Base-by-base conservation (phyloP, 352 stramenopile genomes). In the Peronospora destructor region DNA sequence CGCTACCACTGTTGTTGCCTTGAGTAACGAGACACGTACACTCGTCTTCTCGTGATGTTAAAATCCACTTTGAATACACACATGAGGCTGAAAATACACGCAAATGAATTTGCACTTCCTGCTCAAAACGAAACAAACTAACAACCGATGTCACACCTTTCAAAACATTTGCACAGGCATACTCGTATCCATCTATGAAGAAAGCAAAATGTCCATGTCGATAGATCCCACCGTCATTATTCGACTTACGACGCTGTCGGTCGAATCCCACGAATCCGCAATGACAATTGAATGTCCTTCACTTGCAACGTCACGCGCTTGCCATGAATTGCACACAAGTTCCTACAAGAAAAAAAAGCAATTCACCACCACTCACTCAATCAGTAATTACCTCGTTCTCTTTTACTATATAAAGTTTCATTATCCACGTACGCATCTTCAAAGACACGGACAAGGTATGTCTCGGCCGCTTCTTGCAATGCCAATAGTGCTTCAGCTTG, bases 301-400 rank as follows among this genome's bases (percentile, higher is more conserved):
- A 90, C 84, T 85, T 97, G 96, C 55, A 98, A 80, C 13, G 92
- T 98, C 30, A 98, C 91, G 57, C 94, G 87, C 68, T 97, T 98
- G 54, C 85, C 90, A 71, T 98, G 91, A 49, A 98, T 97, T 17
- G 91, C 85, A 67, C 92, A 98, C 52, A 98, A 76, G 76, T 98
- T 97, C 53, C 89, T 96, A 59, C 16, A 43, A 13, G 4, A 35
- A 28, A 33, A 19, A 0, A 49, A 10, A n/a, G n/a, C n/a, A 19
- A 52, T 16, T 49, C 26, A 53, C 28, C 53, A 28, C n/a, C 23
- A 37, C 35, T 41, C 14, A 49, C 29, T 16, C 35, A 34, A 12
- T 21, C 17, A 13, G n/a, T n/a, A n/a, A n/a, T n/a, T n/a, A n/a
- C 19, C 19, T 21, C 19, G 1, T 3, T 21, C 19, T 3, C 19